Evolutionary conservation across 257 asterid species (phyloP), one percentile per base, ranked within the genome.

Genomic region (Coffea eugenioides): DNA sequence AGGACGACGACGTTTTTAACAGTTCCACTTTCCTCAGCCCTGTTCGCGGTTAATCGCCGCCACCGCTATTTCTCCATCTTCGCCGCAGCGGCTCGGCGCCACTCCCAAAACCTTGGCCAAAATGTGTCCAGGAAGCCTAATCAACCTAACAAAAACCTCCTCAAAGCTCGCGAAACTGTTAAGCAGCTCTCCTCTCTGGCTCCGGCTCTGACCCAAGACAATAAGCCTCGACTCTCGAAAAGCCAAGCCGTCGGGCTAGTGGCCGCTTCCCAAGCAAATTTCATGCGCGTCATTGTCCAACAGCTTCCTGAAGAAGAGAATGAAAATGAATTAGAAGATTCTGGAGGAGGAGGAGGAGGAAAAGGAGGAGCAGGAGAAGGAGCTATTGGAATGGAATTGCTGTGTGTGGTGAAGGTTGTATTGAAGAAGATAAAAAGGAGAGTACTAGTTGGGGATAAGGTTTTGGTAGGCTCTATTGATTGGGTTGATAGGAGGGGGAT

Each of bases 401-500:
- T 95, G 78, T 95, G 97, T 79, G 97, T 93, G 85, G 99, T 93
- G 84, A 93, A 90, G 86, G 97, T 96, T 2, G 92, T 95, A 72
- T 73, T 95, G 90, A 95, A 93, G 93, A 95, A 95, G 84, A 95
- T 95, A 68, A 93, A 88, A 91, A 85, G 96, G 90, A 92, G 97
- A 77, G 99, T 95, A 49, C 77, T 95, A 78, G 99, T 95, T 3
- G 99, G 98, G 80, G 99, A 95, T 85, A 88, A 82, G 91, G 99
- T 95, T 80, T 80, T 95, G 78, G 94, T 95, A 23, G 94, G 97
- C 43, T 88, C 97, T 8, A 86, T 95, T 84, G 99, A 95, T 73
- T 95, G 99, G 98, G 86, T 85, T 70, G 97, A 90, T 84, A 87
- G 88, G 81, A 91, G 97, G 80, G 99, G 98, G 62, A 91, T 92